Conservation (phyloP, 2,329 filamentous ascomycete species). For the Thielaviopsis musarum region DNA sequence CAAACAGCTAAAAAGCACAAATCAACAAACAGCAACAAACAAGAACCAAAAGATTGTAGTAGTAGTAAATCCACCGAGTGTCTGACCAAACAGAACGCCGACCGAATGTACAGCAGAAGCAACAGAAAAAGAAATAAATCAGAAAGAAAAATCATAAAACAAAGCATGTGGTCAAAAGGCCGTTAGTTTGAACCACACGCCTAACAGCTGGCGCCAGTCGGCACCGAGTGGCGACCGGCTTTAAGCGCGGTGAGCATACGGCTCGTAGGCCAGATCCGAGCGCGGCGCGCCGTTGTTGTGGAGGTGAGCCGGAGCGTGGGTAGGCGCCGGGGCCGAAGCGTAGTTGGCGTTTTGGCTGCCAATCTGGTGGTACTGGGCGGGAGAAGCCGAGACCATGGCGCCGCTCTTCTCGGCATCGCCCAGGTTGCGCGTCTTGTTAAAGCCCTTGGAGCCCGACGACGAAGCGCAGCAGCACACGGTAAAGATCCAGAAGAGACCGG, state of each 20-base stretch:
- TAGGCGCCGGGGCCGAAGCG: not conserved
- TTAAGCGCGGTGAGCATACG: conserved; percentile 42
- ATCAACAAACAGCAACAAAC: conserved; percentile 2
- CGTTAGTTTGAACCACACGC: conserved; percentile 5
- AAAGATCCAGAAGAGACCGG: conserved; percentile 79
- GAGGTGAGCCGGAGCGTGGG: conserved; percentile 19
- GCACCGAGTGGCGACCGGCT: not conserved
- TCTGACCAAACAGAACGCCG: not conserved
- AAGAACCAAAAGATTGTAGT: conserved; percentile 7
- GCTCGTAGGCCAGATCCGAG: conserved; percentile 44
- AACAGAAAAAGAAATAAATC: conserved; percentile 3
- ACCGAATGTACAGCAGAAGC: conserved; percentile 7
- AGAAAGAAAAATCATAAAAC: conserved; percentile 4
- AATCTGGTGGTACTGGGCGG: conserved; percentile 22
- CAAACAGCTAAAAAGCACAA: conserved; percentile 2
- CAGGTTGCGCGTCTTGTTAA: conserved; percentile 26
- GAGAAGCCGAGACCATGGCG: conserved; percentile 17
- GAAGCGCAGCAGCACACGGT: conserved; percentile 77
- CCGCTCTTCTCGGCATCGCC: conserved; percentile 21
- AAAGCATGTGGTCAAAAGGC: conserved; percentile 1
- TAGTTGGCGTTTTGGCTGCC: conserved; percentile 19
- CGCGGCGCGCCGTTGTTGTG: conserved; percentile 26
- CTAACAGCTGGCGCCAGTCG: not conserved
- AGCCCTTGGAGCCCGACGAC: conserved; percentile 21
- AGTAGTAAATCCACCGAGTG: not conserved